These are phyloP conservation scores for Colletotrichum lindemuthianum DNA, from an alignment of 2,329 filamentous ascomycete species.

Conservation along the genomic window DNA sequence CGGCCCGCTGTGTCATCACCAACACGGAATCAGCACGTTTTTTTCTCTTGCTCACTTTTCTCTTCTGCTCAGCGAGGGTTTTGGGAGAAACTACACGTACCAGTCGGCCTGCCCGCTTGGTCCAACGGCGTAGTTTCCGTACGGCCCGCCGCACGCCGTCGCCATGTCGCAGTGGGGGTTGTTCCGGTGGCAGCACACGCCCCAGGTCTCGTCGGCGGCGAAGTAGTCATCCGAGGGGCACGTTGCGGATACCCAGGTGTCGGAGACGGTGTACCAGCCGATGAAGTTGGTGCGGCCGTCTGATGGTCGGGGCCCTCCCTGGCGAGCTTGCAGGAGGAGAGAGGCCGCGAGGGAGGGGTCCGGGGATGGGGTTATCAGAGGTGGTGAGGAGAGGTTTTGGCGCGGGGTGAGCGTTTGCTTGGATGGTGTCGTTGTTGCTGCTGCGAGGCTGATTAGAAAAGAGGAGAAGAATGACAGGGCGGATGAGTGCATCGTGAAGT, in stretches of 20 bases:
- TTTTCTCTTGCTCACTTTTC: too few species aligned
- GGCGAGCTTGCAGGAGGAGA: neutral
- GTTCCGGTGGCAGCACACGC: slow-evolving; percentile 17
- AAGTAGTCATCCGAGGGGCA: slow-evolving; percentile 26
- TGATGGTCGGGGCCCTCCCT: neutral
- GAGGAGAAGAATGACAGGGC: too few species aligned
- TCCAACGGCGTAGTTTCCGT: slow-evolving; percentile 13
- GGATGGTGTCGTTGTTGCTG: too few species aligned
- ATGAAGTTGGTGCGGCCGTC: slow-evolving; percentile 23
- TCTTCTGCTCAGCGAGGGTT: neutral
- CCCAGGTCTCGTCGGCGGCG: slow-evolving; percentile 20
- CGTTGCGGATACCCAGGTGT: slow-evolving; percentile 9
- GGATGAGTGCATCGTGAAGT: too few species aligned
- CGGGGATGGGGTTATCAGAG: slow-evolving; percentile 10
- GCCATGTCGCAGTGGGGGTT: slow-evolving; percentile 21
- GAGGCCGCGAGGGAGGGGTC: neutral
- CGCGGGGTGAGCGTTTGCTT: neutral
- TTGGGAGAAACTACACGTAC: neutral
- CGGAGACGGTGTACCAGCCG: slow-evolving; percentile 19
- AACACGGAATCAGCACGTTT: neutral
- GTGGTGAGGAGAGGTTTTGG: neutral
- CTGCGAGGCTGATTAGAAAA: too few species aligned
- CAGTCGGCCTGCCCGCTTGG: slow-evolving; percentile 22
- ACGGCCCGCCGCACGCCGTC: slow-evolving; percentile 21
- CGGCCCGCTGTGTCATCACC: neutral